Base-by-base conservation (phyloP, 352 stramenopile genomes). In the Globisporangium echinulatum region DNA sequence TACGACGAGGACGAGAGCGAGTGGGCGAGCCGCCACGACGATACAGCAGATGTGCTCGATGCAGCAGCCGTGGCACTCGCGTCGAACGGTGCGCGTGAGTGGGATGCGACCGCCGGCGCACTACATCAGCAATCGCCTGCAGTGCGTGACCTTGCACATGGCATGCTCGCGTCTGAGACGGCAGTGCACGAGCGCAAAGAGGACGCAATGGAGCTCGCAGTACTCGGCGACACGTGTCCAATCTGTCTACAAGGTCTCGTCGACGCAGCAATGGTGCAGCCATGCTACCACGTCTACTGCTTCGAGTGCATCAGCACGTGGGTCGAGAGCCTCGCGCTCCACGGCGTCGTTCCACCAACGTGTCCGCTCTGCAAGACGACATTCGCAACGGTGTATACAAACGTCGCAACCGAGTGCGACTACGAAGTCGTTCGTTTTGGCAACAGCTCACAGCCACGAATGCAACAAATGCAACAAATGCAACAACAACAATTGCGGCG, bases 271-370 rank as follows among this genome's bases (percentile, higher is more conserved):
- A 88, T 92, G 75, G 56, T 89, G 7, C 70, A 66, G 6, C 43
- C 49, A 14, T 92, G 82, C 63, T 83, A 80, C 49, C 82, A 92
- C 62, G 80, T 88, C 7, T 92, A 86, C 67, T 92, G 82, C 62
- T 74, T 75, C 62, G 74, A 75, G 59, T 92, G 82, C 59, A 52
- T 92, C 13, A 77, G 70, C 48, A 79, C 69, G 10, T 92, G 82
- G 82, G 72, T 72, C 52, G 63, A 73, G 33, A 87, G 74, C 59
- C 58, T 85, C 52, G 75, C 71, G 37, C 61, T 89, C 9, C 77
- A 87, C 37, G 82, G 82, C 44, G 66, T 87, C 36, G 66, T 70
- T 0, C 64, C 49, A 13, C 59, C 79, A 39, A 86, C 74, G 5
- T 92, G 82, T 69, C 82, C 82, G 8, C 62, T 92, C 38, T 92